Base-by-base conservation (phyloP, 1,284 basidiomycete species). In the Ganoderma boninense region DNA sequence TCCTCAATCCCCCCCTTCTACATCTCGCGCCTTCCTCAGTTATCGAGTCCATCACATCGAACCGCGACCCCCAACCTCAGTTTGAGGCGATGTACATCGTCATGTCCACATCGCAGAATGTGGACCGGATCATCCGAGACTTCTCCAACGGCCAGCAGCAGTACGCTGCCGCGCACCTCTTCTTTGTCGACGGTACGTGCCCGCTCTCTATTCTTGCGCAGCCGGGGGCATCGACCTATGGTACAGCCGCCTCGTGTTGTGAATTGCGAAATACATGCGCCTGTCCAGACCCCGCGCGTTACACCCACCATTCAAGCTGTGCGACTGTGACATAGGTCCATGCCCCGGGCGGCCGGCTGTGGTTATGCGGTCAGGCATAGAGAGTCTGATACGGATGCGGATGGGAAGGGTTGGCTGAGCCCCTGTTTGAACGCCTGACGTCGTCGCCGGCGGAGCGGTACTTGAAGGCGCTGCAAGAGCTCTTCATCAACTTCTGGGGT, bases 71-170 rank as follows among this genome's bases (percentile, higher is more conserved):
- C 0, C 94, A 96, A 79, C 89, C 91, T 10, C 87, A 88, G 61
- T 92, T 97, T 65, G 95, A 98, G 81, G 96, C 95, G 32, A 86
- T 99, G 77, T 99, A 99, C 82, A 84, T 99, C 72, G 86, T 99
- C 71, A 97, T 97, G 86, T 95, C 98, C 16, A 99, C 98, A 1
- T 91, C 90, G 3, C 94, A 96, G 83, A 99, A 99, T 80, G 90
- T 99, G 62, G 93, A 98, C 71, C 90, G 97, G 23, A 88, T 99
- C 78, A 93, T 99, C 76, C 89, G 86, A 40, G 97, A 98, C 82
- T 97, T 96, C 79, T 86, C 88, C 11, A 82, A 84, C 69, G 87
- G 87, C 6, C 81, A 83, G 67, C 87, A 89, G 70, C 95, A 94
- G 78, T 99, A 99, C 80, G 91, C 92, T 35, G 93, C 87, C 0